Evolutionary conservation across 192 early-diverging fungal genomes (phyloP).

Genomic region (Diversispora epigaea): DNA sequence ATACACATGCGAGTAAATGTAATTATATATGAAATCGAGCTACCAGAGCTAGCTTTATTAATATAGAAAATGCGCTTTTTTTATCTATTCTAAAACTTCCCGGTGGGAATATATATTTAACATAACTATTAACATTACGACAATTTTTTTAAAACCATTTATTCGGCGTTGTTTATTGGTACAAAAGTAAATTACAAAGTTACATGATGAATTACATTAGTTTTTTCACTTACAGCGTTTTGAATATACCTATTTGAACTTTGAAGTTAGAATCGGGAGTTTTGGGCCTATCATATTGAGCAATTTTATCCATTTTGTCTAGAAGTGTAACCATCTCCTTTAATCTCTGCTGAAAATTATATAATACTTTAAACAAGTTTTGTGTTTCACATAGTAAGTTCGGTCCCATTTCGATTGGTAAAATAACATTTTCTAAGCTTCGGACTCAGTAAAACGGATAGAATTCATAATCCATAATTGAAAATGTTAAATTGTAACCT

Average conservation of each 20-base stretch:
- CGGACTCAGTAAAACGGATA: background rate
- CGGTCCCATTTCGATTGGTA: background rate
- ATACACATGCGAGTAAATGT: no score
- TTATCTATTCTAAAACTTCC: no score
- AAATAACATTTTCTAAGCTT: background rate
- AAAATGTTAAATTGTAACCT: background rate
- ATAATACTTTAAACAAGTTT: background rate
- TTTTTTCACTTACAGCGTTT: background rate
- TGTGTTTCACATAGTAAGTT: background rate
- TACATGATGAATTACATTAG: no score
- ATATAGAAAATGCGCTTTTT: no score
- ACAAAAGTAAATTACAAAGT: no score
- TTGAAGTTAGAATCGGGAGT: background rate
- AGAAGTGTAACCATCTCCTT: background rate
- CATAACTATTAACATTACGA: no score
- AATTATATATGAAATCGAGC: no score
- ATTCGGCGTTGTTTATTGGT: no score
- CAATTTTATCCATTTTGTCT: background rate
- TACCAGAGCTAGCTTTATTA: no score
- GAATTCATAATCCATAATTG: conserved; percentile 5
- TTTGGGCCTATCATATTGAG: background rate
- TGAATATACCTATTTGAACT: background rate
- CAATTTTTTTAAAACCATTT: no score
- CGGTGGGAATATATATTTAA: no score
- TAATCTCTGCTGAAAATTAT: background rate